Evolutionary conservation across 768 basidiomycete genomes (phyloP), one percentile per base, ranked within the genome.

Genomic region (Mycena alexandri): DNA sequence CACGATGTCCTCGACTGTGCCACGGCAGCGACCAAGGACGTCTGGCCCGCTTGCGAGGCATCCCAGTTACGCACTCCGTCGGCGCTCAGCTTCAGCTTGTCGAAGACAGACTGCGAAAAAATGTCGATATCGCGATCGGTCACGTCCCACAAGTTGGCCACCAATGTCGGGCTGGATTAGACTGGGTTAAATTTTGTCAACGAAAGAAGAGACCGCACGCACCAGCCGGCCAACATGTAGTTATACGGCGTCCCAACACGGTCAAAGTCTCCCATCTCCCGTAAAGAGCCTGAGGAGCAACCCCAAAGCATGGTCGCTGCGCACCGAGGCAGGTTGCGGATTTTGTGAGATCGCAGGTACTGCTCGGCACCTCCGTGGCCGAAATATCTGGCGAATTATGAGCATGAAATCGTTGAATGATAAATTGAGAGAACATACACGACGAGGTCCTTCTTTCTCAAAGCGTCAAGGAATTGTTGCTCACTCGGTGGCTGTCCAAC

Each of bases 141-240:
- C 10, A 99, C 98, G 74, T 99, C 98, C 98, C 98, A 99, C 6
- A 99, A 82, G 74, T 97, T 98, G 0, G 94, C 98, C 14, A 98
- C 89, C 36, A 99, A 84, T 1, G 95, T 92, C 19, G 98, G 97
- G 68, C 97, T 96, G 67, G 44, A 67, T 38, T 24, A 51, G 22
- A 51, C 44, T 42, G 60, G 10, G 65, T 34, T 46, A 59, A 44
- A 53, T 16, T 61, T 36, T 36, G 29, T 48, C 24, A 16, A 12
- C 56, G 46, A 63, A 54, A 21, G 19, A 3, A n/a, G 8, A 36
- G 17, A n/a, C 7, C 55, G 29, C 11, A 86, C 96, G 75, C 74
- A 98, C 97, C 96, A 97, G 74, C 97, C 98, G 46, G 92, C 94
- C n/a, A 98, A 76, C 93, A 98, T 94, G 77, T 99, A 99, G 72